A percentile compares a stretch with the other conserved stretches of the same genome.
Conservation (phyloP, 306 rosid species). For the Erythrophleum fordii region DNA sequence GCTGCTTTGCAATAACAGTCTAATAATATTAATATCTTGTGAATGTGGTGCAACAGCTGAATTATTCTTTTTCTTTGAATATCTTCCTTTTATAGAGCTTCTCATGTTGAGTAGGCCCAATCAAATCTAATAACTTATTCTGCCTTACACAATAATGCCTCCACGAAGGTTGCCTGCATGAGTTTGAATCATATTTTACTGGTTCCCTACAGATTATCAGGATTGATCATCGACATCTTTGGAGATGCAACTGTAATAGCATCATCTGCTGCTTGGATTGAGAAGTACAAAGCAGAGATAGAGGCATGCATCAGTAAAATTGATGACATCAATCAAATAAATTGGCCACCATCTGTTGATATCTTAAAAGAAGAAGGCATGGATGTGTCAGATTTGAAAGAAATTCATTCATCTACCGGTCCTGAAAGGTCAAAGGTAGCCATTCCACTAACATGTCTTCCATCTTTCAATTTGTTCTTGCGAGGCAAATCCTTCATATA, state of each 20-base stretch:
- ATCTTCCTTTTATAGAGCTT: slow-evolving; percentile 23
- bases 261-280: slow-evolving; percentile 98
- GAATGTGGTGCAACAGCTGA: background rate
- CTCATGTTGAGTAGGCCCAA: background rate
- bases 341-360: slow-evolving; percentile 87
- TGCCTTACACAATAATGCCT: slow-evolving; percentile 9
- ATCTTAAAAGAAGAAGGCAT: slow-evolving; percentile 91
- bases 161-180: slow-evolving; percentile 22
- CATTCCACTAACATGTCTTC: slow-evolving; percentile 4
- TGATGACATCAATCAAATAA: slow-evolving; percentile 63
- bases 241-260: slow-evolving; percentile 94
- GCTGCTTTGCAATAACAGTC: background rate
- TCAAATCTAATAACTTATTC: slow-evolving; percentile 24
- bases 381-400: slow-evolving; percentile 58
- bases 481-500: background rate
- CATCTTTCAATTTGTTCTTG: slow-evolving; percentile 16
- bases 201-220: slow-evolving; percentile 71
- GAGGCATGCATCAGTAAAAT: slow-evolving; percentile 60
- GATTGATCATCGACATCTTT: slow-evolving; percentile 80
- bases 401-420: slow-evolving; percentile 55
- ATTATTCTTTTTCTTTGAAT: slow-evolving; percentile 27
- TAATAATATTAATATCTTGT: background rate
- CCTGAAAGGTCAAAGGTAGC: slow-evolving; percentile 80
- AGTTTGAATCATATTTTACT: slow-evolving; percentile 33
- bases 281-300: slow-evolving; percentile 79